Base-by-base conservation (phyloP, 2,329 filamentous ascomycete species). In the Nakataea oryzae region DNA sequence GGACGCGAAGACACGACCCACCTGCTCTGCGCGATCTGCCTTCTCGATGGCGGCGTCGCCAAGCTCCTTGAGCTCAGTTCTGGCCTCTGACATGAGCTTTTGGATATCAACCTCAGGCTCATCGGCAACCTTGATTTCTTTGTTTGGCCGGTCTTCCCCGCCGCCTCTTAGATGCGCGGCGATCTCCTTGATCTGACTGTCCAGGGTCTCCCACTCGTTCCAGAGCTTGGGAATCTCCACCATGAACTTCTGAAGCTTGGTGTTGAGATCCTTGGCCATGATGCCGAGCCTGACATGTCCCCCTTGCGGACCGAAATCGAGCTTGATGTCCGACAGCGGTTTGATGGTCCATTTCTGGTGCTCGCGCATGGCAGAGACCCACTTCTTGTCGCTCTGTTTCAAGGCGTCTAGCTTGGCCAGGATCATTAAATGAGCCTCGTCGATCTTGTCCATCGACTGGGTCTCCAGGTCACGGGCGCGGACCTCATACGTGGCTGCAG, bases 131-230 rank as follows among this genome's bases (percentile, higher is more conserved):
- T 24, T 21, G 34, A 27, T 14, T 13, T 59, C 32, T 21, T 29
- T 54, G 34, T 57, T 28, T 57, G 58, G 50, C 21, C 54, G 4
- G 58, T 57, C 26, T 24, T 57, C 27, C n/a, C n/a, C n/a, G 12
- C n/a, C 47, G 13, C 12, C 26, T 13, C 55, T 59, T 1, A 66
- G 24, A 2, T 47, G 9, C 0, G 62, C 29, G 24, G 65, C 14
- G 13, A 66, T 62, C 5, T 29, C 56, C 0, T 63, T 56, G 24
- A 66, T 65, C 11, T 58, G 34, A 6, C 56, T 17, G 24, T 28
- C 30, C 14, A 60, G 50, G 14, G 29, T 54, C 13, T 58, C 47
- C 55, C 57, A 50, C n/a, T 32, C 55, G 6, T 29, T 17, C 54
- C 27, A 54, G 24, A 62, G 60, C 50, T 28, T 17, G 54, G 60